Base-by-base conservation (phyloP, 306 rosid genomes). In the Lithocarpus polystachyus region DNA sequence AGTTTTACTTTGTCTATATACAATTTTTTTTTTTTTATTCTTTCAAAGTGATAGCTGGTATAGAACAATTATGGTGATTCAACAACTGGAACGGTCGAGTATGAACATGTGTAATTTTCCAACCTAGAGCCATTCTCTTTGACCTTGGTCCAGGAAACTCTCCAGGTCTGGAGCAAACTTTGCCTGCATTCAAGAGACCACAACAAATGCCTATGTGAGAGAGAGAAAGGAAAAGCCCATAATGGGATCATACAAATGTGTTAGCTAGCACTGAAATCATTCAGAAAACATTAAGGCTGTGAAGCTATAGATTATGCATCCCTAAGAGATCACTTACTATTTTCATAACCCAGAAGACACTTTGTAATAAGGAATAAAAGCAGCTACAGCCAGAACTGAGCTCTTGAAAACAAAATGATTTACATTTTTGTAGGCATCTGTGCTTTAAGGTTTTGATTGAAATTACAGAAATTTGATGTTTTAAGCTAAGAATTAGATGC, bases 161-260 rank as follows among this genome's bases (percentile, higher is more conserved):
- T 90, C 99, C 97, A 88, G 2, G 54, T 84, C 79, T 45, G 74
- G 51, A 78, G 62, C 72, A 88, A 84, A 86, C 91, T 92, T 82
- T 83, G 84, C 89, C 98, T 92, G 93, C 87, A 85, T 19, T 9
- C 4, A 31, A 48, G 51, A 12, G n/a, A 59, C 68, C 82, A 81
- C 5, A 73, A 24, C 45, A 77, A 82, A 80, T 40, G 54, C 55
- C 79, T n/a, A 14, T 17, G 5, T 10, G 72, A 26, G 77, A 26
- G 70, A 55, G 19, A 68, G 74, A 60, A 71, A 69, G 60, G 73
- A 5, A 31, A 60, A 20, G 17, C 29, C 68, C 74, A 48, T 68
- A 29, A 19, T 26, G 52, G 57, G 67, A 53, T 68, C 60, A 19
- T 68, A 60, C 52, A 68, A 71, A 45, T 6, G 15, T 28, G 15